Percentiles rank a stretch among this genome's conserved stretches.
Conservation (phyloP, 345 rosid species). For the Lepidium sativum region DNA sequence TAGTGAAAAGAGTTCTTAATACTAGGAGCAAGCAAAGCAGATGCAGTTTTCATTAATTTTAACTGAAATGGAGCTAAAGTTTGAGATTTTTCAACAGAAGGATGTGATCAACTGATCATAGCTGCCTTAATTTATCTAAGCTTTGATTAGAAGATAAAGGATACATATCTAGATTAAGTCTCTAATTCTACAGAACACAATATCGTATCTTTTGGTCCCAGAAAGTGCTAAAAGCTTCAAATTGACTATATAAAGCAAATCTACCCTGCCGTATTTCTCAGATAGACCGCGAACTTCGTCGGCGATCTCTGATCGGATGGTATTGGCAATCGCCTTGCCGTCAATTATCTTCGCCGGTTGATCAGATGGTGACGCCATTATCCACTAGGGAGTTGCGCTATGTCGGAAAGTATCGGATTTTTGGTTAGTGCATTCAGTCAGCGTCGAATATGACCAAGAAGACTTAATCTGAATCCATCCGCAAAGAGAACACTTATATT, state of each 20-base stretch:
- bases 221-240: not conserved
- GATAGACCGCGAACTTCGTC: conserved; percentile 55
- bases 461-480: conserved; percentile 6
- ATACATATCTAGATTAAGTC: not conserved
- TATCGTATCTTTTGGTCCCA: not conserved
- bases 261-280: conserved; percentile 65
- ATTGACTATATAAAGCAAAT: not conserved
- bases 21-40: not conserved
- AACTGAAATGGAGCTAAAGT: not conserved
- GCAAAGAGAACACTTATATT: not conserved
- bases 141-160: conserved; percentile 3
- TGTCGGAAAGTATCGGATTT: not conserved
- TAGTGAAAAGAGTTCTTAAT: not conserved
- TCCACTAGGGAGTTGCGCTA: not conserved
- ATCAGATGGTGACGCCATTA: conserved; percentile 50
- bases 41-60: not conserved
- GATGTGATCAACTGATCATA: not conserved
- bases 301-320: conserved; percentile 76
- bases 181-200: not conserved
- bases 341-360: conserved; percentile 56
- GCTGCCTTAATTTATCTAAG: not conserved
- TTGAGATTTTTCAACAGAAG: not conserved
- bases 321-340: conserved; percentile 68
- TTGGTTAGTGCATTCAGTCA: not conserved
- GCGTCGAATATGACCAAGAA: not conserved